A percentile compares a stretch with the other conserved stretches of the same genome.
Conservation (phyloP, 495 filamentous ascomycete genomes). For the Articulospora tetracladia region DNA sequence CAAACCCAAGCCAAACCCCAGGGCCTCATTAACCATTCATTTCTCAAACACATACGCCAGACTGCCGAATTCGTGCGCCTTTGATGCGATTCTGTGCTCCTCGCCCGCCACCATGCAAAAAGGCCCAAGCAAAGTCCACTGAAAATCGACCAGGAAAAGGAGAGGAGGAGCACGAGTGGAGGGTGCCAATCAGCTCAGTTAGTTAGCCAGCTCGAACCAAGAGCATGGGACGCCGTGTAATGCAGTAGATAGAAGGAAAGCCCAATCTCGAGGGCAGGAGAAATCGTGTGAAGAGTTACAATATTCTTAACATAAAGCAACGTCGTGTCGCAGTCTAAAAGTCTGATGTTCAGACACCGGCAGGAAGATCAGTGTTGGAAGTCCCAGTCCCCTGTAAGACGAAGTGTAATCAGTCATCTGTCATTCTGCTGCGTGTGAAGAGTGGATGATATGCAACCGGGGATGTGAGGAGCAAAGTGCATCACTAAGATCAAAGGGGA, state of each 20-base stretch:
- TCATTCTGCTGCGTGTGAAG: slow-evolving; percentile 8
- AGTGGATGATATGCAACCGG: neutral
- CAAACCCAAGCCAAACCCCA: neutral
- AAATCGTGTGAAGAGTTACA: neutral
- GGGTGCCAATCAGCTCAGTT: neutral
- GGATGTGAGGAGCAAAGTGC: slow-evolving; percentile 5
- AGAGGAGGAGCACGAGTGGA: neutral
- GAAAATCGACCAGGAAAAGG: no score
- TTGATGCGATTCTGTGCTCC: neutral
- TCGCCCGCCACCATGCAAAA: neutral
- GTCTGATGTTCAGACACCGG: neutral
- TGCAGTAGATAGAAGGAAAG: neutral
- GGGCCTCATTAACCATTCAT: neutral
- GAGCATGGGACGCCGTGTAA: neutral
- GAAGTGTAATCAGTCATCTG: slow-evolving; percentile 16
- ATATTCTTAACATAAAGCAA: neutral
- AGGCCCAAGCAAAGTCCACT: neutral
- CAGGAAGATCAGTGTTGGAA: slow-evolving; percentile 29
- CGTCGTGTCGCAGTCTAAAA: neutral
- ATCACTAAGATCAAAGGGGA: slow-evolving; percentile 22
- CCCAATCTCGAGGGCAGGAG: neutral
- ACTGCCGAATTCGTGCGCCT: neutral
- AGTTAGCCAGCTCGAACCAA: neutral
- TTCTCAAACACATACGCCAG: neutral
- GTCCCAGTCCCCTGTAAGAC: slow-evolving; percentile 31